Conservation (phyloP, 768 basidiomycete species). For the Trametes cingulata region DNA sequence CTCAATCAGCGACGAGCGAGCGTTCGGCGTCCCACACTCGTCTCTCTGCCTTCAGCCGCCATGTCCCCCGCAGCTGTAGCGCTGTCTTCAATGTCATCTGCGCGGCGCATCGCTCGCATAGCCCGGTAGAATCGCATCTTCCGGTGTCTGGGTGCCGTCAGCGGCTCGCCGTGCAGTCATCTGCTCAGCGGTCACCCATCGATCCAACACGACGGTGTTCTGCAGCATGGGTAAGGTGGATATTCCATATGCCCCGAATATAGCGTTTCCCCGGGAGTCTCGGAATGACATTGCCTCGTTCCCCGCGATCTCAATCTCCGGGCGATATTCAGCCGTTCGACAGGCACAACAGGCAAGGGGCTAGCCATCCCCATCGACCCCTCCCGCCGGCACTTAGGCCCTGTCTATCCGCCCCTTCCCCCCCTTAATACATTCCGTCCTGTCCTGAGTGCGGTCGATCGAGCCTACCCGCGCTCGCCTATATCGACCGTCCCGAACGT, state of each 20-base stretch:
- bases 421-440: constrained; percentile 12
- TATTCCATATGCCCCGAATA: background rate
- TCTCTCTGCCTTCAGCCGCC: background rate
- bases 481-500: background rate
- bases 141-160: background rate
- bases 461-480: background rate
- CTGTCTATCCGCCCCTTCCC: constrained; percentile 13
- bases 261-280: background rate
- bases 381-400: constrained; percentile 7
- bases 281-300: constrained; percentile 1
- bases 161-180: background rate
- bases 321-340: constrained; percentile 1
- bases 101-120: background rate
- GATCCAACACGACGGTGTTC: background rate
- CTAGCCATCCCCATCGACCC: constrained; percentile 2
- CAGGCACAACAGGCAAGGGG: constrained; percentile 1
- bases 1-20: background rate
- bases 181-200: background rate
- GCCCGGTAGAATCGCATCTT: background rate
- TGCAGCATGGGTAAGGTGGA: background rate
- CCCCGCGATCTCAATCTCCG: constrained; percentile 6
- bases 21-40: background rate
- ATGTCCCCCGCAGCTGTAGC: constrained; percentile 1
- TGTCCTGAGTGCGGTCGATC: background rate
- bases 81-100: background rate